These are phyloP conservation scores for Rhinocladiella mackenziei DNA, from an alignment of 2,329 filamentous ascomycete species.

Conservation along the genomic window DNA sequence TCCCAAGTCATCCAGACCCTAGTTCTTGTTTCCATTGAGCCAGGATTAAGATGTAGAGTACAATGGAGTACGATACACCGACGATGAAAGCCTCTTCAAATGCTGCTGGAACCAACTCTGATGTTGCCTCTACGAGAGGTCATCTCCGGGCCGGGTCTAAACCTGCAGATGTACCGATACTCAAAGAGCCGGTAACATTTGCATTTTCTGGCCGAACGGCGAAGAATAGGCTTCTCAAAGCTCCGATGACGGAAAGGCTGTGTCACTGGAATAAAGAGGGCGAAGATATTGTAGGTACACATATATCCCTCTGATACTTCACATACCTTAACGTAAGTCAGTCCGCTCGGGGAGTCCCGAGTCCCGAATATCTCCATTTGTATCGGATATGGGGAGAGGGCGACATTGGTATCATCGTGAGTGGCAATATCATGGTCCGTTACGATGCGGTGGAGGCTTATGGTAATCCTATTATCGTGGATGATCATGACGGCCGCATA, in stretches of 20 bases:
- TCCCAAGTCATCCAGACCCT: too few relatives aligned
- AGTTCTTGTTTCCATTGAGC: too few relatives aligned
- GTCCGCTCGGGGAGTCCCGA: slow-evolving; percentile 53
- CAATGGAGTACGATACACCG: too few relatives aligned
- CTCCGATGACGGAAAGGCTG: slow-evolving; percentile 62
- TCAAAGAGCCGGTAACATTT: too few relatives aligned
- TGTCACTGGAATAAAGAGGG: slow-evolving; percentile 52
- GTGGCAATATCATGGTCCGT: slow-evolving; percentile 63
- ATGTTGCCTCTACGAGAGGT: too few relatives aligned
- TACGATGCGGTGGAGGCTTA: slow-evolving; percentile 55
- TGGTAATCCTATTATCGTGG: slow-evolving; percentile 58
- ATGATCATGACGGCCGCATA: slow-evolving; percentile 53
- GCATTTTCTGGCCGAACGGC: slow-evolving; percentile 54
- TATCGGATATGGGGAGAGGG: slow-evolving; percentile 62
- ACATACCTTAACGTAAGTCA: neutral
- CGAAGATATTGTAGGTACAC: slow-evolving; percentile 21
- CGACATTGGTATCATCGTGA: slow-evolving; percentile 55
- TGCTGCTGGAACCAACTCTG: too few relatives aligned
- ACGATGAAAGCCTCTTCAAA: too few relatives aligned
- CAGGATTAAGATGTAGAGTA: too few relatives aligned
- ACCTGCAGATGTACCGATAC: too few relatives aligned
- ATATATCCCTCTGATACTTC: neutral
- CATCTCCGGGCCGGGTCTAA: too few relatives aligned
- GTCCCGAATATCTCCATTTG: slow-evolving; percentile 52
- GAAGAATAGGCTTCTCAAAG: slow-evolving; percentile 63